Percentiles rank a stretch among this genome's conserved stretches.
phyloP scores from a whole-genome alignment of 345 rosid species.

The Orychophragmus violaceus region DNA sequence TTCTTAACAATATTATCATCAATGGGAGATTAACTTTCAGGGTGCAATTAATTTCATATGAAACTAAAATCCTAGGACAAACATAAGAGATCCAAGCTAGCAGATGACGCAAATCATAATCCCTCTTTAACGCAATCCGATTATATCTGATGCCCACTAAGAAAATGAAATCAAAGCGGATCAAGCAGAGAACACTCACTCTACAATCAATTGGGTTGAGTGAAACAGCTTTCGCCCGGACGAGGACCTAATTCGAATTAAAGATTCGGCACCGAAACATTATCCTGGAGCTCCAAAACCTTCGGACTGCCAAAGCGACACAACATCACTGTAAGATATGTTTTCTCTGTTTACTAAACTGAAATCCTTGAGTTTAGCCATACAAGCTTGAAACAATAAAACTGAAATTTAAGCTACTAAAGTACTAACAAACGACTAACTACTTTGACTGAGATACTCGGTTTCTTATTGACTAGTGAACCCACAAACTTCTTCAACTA shows the following conservation, averaged over 20 bases:
- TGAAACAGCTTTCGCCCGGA: slow-evolving; percentile 80
- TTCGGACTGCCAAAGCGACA: slow-evolving; percentile 93
- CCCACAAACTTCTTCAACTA: no score
- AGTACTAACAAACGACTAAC: no score
- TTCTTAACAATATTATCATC: not conserved
- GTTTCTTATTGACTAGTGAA: no score
- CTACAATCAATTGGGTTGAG: slow-evolving; percentile 88
- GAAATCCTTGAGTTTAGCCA: no score
- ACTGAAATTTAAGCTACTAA: no score
- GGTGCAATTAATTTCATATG: not conserved
- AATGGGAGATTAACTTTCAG: not conserved
- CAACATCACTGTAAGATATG: no score
- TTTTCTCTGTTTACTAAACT: no score
- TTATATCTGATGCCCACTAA: not conserved
- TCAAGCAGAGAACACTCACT: slow-evolving; percentile 41
- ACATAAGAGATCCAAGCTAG: not conserved
- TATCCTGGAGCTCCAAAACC: slow-evolving; percentile 64
- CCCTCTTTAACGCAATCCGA: not conserved
- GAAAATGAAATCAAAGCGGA: slow-evolving; percentile 12
- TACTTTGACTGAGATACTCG: no score
- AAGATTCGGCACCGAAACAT: slow-evolving; percentile 71
- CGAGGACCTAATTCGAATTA: slow-evolving; percentile 74
- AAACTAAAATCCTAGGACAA: not conserved
- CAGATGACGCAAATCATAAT: not conserved
- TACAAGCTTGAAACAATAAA: no score